Evolutionary conservation across 1,139 yeast genomes (phyloP).

Genomic region (Suhomyces terraborum): DNA sequence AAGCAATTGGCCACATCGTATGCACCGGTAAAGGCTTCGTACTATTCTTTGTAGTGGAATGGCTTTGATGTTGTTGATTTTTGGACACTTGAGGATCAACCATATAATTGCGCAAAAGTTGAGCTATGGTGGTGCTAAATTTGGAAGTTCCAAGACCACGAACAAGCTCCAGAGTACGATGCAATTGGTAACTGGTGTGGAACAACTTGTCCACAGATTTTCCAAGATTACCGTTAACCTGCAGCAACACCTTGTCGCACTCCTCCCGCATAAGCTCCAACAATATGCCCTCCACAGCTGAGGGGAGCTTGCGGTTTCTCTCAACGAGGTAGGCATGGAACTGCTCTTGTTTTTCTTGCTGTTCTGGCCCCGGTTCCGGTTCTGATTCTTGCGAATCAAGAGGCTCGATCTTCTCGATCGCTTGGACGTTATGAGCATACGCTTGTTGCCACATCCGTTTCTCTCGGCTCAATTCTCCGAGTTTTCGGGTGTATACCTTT

Average conservation of each 20-base stretch:
- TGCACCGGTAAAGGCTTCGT: too few species aligned
- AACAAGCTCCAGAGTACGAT: slow-evolving; percentile 16
- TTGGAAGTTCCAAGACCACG: slow-evolving; percentile 10
- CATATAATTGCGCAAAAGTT: slow-evolving; percentile 15
- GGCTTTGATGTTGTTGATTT: too few species aligned
- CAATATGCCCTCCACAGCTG: slow-evolving; percentile 7
- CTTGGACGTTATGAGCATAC: slow-evolving; percentile 25
- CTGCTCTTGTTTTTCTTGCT: background rate
- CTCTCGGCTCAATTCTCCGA: slow-evolving; percentile 48
- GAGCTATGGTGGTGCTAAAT: slow-evolving; percentile 11
- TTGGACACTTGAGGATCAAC: slow-evolving; percentile 6
- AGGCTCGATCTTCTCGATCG: slow-evolving; percentile 8
- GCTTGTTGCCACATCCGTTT: slow-evolving; percentile 51
- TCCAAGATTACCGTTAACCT: slow-evolving; percentile 12
- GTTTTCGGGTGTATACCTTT: slow-evolving; percentile 33
- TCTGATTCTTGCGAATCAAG: background rate
- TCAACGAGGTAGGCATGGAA: slow-evolving; percentile 1
- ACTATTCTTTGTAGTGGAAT: too few species aligned
- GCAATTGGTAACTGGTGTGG: slow-evolving; percentile 20
- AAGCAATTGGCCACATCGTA: slow-evolving; percentile 13
- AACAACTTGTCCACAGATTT: slow-evolving; percentile 18
- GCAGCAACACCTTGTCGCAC: slow-evolving; percentile 2
- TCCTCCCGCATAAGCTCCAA: slow-evolving; percentile 7
- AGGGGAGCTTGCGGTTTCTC: slow-evolving; percentile 5
- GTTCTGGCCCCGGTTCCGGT: too few species aligned